Conservation (phyloP, 148 eudicot genomes). For the Rhododendron henanense region DNA sequence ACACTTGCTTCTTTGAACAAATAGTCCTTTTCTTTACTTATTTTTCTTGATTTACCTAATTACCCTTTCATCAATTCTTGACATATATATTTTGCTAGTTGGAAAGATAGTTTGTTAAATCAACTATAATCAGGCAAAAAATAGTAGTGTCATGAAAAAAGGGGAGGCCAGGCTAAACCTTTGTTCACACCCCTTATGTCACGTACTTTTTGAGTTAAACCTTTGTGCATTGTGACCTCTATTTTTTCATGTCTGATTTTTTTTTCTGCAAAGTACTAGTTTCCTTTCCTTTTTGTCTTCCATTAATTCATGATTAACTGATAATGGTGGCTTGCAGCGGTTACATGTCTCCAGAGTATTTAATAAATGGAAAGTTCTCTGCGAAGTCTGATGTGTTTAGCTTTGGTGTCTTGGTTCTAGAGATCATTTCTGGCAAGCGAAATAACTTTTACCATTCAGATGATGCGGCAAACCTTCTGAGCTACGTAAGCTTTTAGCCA, state of each 20-base stretch:
- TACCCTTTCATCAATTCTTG: not conserved
- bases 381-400: constrained; percentile 55
- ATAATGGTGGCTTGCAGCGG: constrained; percentile 18
- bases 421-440: constrained; percentile 27
- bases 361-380: constrained; percentile 38
- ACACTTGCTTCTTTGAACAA: not conserved
- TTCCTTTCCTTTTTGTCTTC: not conserved
- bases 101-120: not conserved
- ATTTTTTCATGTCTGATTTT: not conserved
- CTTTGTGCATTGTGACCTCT: not conserved
- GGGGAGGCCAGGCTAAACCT: not conserved
- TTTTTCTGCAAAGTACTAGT: not conserved
- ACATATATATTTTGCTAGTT: too few relatives aligned
- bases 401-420: constrained; percentile 46
- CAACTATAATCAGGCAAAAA: too few relatives aligned
- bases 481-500: constrained; percentile 25
- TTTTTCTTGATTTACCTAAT: too few relatives aligned
- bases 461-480: not conserved
- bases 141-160: too few relatives aligned
- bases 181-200: too few relatives aligned
- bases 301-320: not conserved
- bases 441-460: constrained; percentile 10
- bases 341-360: constrained; percentile 26
- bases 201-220: too few relatives aligned
- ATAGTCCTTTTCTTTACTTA: not conserved